phyloP scores from a whole-genome alignment of 192 early-diverging fungal species.

The Tieghemiomyces parasiticus region DNA sequence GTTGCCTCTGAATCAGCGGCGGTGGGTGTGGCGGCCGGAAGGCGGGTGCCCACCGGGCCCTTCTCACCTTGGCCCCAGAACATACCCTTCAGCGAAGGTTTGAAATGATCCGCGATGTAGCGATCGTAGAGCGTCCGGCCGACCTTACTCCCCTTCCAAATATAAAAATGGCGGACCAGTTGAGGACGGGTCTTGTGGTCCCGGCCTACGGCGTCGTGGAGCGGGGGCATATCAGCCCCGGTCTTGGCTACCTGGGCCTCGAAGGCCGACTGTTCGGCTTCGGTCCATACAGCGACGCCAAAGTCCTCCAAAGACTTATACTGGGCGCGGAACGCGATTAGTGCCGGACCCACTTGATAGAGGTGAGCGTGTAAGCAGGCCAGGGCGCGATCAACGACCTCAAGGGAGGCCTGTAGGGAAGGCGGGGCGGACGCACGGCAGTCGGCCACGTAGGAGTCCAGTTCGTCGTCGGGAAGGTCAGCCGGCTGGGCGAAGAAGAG shows the following conservation, averaged over 20 bases:
- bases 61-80: conserved; percentile 5
- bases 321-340: conserved; percentile 26
- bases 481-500: conserved; percentile 27
- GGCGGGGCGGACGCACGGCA: conserved; percentile 21
- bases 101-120: conserved; percentile 3
- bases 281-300: conserved; percentile 37
- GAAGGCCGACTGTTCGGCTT: conserved; percentile 33
- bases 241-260: conserved; percentile 20
- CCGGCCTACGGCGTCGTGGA: conserved; percentile 8
- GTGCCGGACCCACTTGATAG: conserved; percentile 40
- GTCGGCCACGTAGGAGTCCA: conserved; percentile 23
- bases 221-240: conserved; percentile 4
- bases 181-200: not conserved
- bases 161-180: conserved; percentile 10
- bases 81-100: conserved; percentile 4
- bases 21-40: not conserved
- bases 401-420: conserved; percentile 32
- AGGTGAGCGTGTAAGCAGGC: conserved; percentile 26
- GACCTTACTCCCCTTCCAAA: conserved; percentile 8
- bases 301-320: conserved; percentile 31
- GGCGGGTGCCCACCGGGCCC: not conserved
- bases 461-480: conserved; percentile 25
- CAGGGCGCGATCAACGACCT: conserved; percentile 48
- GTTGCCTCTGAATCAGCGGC: not conserved
- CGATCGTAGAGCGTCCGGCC: conserved; percentile 4